phyloP scores from a whole-genome alignment of 2,329 filamentous ascomycete species.

The Thielaviopsis ethacetica region DNA sequence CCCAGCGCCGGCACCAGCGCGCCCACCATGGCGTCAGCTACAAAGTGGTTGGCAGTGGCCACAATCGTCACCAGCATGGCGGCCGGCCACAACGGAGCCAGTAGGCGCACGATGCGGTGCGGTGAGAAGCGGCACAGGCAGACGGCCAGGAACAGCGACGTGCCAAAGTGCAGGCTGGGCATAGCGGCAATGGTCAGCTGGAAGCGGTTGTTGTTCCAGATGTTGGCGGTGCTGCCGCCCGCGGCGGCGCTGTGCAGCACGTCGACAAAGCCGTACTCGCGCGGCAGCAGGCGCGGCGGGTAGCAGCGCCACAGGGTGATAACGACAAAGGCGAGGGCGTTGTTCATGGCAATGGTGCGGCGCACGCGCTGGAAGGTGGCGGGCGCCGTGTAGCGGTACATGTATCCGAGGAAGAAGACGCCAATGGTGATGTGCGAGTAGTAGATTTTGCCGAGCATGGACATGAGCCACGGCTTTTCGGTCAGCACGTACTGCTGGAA shows the following conservation, averaged over 20 bases:
- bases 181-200: constrained; percentile 32
- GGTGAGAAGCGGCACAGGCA: constrained; percentile 24
- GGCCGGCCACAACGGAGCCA: constrained; percentile 27
- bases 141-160: constrained; percentile 21
- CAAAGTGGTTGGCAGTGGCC: constrained; percentile 25
- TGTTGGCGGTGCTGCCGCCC: constrained; percentile 15
- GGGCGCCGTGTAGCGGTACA: constrained; percentile 27
- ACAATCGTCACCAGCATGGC: constrained; percentile 26
- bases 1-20: constrained; percentile 20
- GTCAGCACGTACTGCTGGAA: constrained; percentile 25
- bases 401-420: constrained; percentile 29
- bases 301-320: constrained; percentile 30
- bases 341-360: constrained; percentile 31
- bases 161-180: constrained; percentile 32
- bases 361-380: constrained; percentile 25
- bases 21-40: constrained; percentile 22
- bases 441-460: constrained; percentile 25
- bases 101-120: constrained; percentile 20
- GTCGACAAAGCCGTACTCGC: constrained; percentile 30
- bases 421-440: constrained; percentile 30
- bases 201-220: constrained; percentile 29
- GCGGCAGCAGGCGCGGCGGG: constrained; percentile 30
- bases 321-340: constrained; percentile 30
- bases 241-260: constrained; percentile 22
- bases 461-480: constrained; percentile 22